Evolutionary conservation across 2,329 filamentous ascomycete species (phyloP).

Genomic region (Nigrograna mackinnonii): DNA sequence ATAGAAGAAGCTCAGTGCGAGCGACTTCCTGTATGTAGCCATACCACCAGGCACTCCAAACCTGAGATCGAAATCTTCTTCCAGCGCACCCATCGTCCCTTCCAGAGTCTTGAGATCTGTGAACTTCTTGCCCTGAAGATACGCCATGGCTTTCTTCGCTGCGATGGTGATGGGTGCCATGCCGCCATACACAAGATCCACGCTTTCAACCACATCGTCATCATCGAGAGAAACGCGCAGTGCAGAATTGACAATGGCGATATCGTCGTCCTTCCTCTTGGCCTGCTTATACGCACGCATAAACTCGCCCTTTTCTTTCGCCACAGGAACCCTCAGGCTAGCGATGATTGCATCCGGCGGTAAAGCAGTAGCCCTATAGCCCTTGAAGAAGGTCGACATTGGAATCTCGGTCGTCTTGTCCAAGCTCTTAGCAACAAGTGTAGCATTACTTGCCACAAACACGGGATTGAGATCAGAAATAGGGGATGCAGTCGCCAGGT

Average conservation of each 20-base stretch:
- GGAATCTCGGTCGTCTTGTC: constrained; percentile 79
- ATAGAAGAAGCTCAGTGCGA: constrained; percentile 95
- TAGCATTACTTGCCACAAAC: constrained; percentile 83
- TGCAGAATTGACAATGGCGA: constrained; percentile 93
- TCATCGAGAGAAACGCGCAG: constrained; percentile 74
- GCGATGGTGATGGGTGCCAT: constrained; percentile 93
- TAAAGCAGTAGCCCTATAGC: constrained; percentile 84
- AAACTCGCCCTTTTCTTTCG: constrained; percentile 75
- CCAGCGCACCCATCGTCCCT: constrained; percentile 86
- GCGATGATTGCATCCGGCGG: constrained; percentile 82
- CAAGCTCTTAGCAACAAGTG: constrained; percentile 78
- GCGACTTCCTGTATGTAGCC: constrained; percentile 90
- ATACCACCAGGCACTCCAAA: constrained; percentile 96
- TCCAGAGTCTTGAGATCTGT: constrained; percentile 83
- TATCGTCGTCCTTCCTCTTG: constrained; percentile 97
- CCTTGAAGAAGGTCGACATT: constrained; percentile 90
- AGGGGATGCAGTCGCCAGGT: constrained; percentile 89
- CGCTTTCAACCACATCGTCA: constrained; percentile 70
- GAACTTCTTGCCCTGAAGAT: constrained; percentile 76
- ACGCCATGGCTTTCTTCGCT: constrained; percentile 77
- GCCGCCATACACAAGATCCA: constrained; percentile 86
- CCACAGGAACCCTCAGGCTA: constrained; percentile 81
- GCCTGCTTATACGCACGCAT: constrained; percentile 93
- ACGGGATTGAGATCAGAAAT: constrained; percentile 97
- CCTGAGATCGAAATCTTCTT: constrained; percentile 82